Conservation (phyloP, 345 rosid genomes). For the Eutrema heterophyllum region DNA sequence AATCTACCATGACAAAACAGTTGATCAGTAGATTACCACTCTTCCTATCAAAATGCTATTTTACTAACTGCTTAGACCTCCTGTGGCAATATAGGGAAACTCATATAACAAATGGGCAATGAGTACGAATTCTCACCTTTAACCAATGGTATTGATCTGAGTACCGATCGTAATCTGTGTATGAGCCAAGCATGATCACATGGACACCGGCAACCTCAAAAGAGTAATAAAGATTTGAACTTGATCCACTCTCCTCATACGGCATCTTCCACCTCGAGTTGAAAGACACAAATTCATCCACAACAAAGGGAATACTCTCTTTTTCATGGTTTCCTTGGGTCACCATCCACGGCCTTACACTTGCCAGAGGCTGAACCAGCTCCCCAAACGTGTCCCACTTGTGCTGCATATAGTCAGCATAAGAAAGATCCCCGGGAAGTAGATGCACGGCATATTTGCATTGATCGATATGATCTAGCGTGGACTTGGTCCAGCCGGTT, state of each 20-base stretch:
- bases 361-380: constrained; percentile 87
- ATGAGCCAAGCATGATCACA: constrained; percentile 84
- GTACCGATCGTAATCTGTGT: constrained; percentile 55
- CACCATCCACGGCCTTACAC: constrained; percentile 98
- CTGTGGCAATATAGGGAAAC: not conserved
- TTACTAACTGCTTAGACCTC: not conserved
- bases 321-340: constrained; percentile 92
- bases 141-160: constrained; percentile 84
- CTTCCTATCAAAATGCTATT: not conserved
- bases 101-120: not conserved
- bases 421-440: constrained; percentile 96
- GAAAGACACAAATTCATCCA: constrained; percentile 66
- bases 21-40: not conserved
- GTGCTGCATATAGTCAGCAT: constrained; percentile 83
- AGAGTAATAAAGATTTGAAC: constrained; percentile 87
- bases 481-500: constrained; percentile 94
- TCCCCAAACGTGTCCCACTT: constrained; percentile 92
- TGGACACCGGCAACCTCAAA: constrained; percentile 88
- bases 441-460: constrained; percentile 76
- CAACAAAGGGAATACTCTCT: constrained; percentile 63
- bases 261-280: constrained; percentile 99
- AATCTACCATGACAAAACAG: not conserved
- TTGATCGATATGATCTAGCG: constrained; percentile 69
- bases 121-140: constrained; percentile 42
- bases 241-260: constrained; percentile 77